A percentile compares a stretch with the other conserved stretches of the same genome.
Conservation (phyloP, 169 alveolate genomes). For the Pseudocohnilembus persalinus region DNA sequence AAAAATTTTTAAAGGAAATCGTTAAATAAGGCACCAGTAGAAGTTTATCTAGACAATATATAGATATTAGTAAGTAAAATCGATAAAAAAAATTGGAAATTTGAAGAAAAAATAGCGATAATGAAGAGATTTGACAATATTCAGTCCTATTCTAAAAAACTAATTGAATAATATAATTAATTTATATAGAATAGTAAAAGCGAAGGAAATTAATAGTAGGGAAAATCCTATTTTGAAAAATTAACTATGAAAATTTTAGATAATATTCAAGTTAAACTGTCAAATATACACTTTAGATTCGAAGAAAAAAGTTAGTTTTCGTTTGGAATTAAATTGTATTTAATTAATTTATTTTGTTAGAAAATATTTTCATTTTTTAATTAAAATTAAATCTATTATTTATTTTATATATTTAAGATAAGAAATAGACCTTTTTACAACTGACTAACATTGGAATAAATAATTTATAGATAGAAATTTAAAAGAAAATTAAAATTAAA, state of each 20-base stretch:
- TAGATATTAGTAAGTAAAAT: conserved; percentile 30
- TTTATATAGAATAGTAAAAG: neutral
- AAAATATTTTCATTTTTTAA: too few species aligned
- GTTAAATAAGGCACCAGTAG: conserved; percentile 35
- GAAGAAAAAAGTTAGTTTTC: conserved; percentile 19
- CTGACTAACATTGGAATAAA: neutral
- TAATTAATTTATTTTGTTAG: too few species aligned
- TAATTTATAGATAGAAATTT: neutral
- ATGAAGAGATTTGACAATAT: neutral
- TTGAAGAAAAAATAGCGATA: conserved; percentile 16
- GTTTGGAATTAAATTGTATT: neutral
- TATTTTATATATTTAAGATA: neutral
- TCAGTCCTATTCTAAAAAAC: conserved; percentile 20
- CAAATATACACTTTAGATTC: conserved; percentile 37
- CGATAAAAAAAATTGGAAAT: conserved; percentile 27
- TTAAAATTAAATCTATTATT: too few species aligned
- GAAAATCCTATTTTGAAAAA: conserved; percentile 18
- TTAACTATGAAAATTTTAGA: conserved; percentile 40
- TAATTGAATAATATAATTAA: conserved; percentile 12
- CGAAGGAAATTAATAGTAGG: neutral
- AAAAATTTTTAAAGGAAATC: neutral
- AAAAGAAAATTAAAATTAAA: neutral
- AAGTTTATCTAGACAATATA: conserved; percentile 35
- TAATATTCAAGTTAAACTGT: conserved; percentile 27
- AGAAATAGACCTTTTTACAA: neutral